A percentile compares a stretch with the other conserved stretches of the same genome.
phyloP scores from a whole-genome alignment of 345 rosid genomes.

The Bruguiera parviflora region DNA sequence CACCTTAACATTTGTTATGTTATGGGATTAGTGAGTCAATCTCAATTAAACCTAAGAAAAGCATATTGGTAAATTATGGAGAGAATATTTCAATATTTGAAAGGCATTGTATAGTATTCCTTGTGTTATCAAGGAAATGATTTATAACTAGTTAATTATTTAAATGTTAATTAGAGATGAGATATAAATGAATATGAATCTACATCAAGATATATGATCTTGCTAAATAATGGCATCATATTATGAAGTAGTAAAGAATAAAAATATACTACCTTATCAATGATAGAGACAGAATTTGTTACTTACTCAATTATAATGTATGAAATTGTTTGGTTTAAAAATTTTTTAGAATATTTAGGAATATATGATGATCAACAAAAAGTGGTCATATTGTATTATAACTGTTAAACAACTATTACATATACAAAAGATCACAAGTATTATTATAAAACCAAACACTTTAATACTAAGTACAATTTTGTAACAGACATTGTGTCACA shows the following conservation, averaged over 20 bases:
- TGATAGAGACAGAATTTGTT: not conserved
- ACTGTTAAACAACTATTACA: not conserved
- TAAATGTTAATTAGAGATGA: not conserved
- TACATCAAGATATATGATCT: not conserved
- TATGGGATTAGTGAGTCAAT: not conserved
- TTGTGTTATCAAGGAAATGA: not conserved
- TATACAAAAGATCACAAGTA: not conserved
- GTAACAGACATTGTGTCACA: not conserved
- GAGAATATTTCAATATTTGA: not conserved
- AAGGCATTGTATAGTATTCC: not conserved
- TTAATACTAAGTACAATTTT: not conserved
- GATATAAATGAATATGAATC: not conserved
- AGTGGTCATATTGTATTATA: not conserved
- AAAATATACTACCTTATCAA: not conserved
- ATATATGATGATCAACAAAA: not conserved
- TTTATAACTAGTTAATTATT: not conserved
- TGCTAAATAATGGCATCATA: not conserved
- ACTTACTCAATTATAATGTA: not conserved
- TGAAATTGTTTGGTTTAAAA: not conserved
- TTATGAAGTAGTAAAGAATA: not conserved
- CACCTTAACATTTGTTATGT: not conserved
- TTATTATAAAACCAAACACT: not conserved
- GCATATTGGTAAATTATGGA: not conserved
- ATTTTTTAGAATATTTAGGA: not conserved
- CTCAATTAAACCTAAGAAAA: not conserved